Base-by-base conservation (phyloP, 257 asterid species). In the Primulina huaijiensis region DNA sequence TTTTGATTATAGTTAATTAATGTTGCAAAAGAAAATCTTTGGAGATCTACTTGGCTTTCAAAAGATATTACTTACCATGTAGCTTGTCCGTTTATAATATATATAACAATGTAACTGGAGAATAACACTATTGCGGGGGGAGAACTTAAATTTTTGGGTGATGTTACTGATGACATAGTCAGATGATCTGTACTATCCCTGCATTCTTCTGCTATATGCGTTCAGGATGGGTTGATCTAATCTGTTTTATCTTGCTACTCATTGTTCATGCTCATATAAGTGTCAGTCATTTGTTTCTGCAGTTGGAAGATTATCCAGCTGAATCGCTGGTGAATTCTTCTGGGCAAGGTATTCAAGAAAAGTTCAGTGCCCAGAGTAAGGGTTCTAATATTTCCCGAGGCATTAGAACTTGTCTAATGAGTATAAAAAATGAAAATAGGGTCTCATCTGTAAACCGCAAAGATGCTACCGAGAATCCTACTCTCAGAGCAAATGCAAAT, bases 231-330 rank as follows among this genome's bases (percentile, higher is more conserved):
- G 60, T 31, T 31, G 35, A 25, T 62, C 7, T 67, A 29, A 46
- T 55, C 76, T 72, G 69, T 23, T 55, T 11, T 33, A 14, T 60
- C 65, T 67, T 57, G 52, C 58, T 25, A 52, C 10, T 30, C 34
- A 38, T 56, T 27, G 31, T 60, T 66, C 27, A 63, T 68, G 72
- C 71, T 82, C 71, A 75, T 71, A 38, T 68, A 60, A 75, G 40
- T 16, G 20, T 65, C 57, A 23, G 43, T 57, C 56, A 58, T 70
- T 72, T 75, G 66, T 59, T 78, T 59, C 71, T 84, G 84, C 75
- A 90, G 97, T 76, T 82, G 83, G 93, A 90, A 82, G 97, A 86
- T 78, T 82, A 81, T 86, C 92, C 92, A 72, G 86, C 89, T 76
- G 92, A 83, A 83, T 74, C 82, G 60, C 78, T 78, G 81, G 86